These are phyloP conservation scores for Biscogniauxia marginata DNA, from an alignment of 2,329 filamentous ascomycete species.

Conservation along the genomic window DNA sequence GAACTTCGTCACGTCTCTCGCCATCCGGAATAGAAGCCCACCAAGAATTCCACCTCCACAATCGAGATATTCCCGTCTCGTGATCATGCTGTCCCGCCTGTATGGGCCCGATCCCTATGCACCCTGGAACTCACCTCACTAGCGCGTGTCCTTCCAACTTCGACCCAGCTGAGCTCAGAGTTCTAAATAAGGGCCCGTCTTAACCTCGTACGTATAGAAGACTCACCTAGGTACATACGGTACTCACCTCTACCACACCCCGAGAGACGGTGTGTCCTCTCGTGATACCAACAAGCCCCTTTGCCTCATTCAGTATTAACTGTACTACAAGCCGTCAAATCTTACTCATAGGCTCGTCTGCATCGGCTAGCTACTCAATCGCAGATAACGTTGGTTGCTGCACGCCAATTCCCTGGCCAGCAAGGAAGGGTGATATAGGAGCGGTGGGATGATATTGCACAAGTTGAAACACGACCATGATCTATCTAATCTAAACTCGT, in stretches of 20 bases:
- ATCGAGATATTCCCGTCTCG: not conserved
- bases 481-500: conserved; percentile 1
- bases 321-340: not conserved
- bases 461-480: conserved; percentile 19
- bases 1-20: not conserved
- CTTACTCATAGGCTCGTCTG: conserved; percentile 1
- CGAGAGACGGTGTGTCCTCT: not conserved
- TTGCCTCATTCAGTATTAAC: not conserved
- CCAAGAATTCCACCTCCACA: not conserved
- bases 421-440: conserved; percentile 6
- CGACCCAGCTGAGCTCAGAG: not conserved
- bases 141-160: not conserved
- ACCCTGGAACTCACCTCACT: not conserved
- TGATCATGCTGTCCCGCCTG: not conserved
- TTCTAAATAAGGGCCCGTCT: not conserved
- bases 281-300: not conserved
- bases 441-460: conserved; percentile 13
- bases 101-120: not conserved
- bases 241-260: too few relatives aligned
- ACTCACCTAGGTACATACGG: too few relatives aligned
- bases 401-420: conserved; percentile 10
- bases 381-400: conserved; percentile 1
- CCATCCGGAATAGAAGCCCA: not conserved
- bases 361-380: conserved; percentile 5
- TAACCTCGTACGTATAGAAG: not conserved